Evolutionary conservation across 257 asterid genomes (phyloP).

Genomic region (Cruciata laevipes): DNA sequence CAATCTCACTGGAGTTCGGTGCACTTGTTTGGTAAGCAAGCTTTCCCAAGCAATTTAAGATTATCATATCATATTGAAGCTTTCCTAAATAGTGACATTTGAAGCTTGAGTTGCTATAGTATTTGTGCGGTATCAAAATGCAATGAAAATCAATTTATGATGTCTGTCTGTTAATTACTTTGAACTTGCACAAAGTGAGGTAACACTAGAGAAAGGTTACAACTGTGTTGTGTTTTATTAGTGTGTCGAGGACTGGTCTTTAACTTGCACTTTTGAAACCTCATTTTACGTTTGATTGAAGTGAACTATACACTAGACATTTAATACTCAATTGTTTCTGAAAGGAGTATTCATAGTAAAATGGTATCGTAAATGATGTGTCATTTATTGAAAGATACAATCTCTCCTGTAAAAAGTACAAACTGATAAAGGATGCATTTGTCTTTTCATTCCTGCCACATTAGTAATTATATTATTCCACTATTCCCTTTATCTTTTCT

Average conservation of each 20-base stretch:
- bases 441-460: background rate
- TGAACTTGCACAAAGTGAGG: background rate
- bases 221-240: background rate
- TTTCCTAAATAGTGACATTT: too few species aligned
- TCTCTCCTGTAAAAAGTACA: background rate
- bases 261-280: background rate
- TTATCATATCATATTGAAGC: background rate
- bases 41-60: background rate
- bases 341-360: background rate
- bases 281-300: background rate
- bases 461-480: too few species aligned
- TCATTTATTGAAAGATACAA: too few species aligned
- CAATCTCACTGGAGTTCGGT: slow-evolving; percentile 73
- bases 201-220: background rate
- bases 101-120: background rate
- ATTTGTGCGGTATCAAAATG: background rate
- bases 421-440: background rate
- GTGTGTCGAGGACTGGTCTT: background rate
- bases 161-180: background rate
- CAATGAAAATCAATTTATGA: background rate
- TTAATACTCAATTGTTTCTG: background rate
- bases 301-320: background rate
- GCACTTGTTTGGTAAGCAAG: slow-evolving; percentile 77
- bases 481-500: background rate
- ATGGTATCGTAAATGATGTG: too few species aligned